Evolutionary conservation across 345 rosid species (phyloP), one percentile per base, ranked within the genome.

Genomic region (Heritiera littoralis): DNA sequence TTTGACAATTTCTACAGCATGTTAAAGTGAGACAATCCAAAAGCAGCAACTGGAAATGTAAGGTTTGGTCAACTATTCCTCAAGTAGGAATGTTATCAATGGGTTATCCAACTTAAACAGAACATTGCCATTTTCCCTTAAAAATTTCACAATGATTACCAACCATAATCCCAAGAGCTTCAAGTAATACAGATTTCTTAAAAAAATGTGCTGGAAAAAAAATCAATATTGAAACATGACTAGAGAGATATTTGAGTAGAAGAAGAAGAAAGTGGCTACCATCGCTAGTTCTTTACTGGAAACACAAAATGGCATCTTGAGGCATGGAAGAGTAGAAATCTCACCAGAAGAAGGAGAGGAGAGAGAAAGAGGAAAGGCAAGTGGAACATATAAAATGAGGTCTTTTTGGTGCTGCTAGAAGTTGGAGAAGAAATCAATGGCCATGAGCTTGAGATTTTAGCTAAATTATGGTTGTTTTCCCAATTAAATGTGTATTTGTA

Each of bases 11-110:
- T 66, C 30, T 41, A 41, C 14, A 1, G 60, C 45, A 51, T 71
- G 54, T 54, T 54, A 72, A 72, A 72, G 9, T 18, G 49, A 52
- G 75, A 46, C 60, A 72, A 54, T 52, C 32, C 28, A 32, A 35
- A 72, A 18, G 43, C 46, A 15, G 23, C 10, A 48, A 35, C 35
- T 54, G 4, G 9, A n/a, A 72, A 17, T 72, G 61, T 72, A 45
- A 1, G 9, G 45, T 72, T 52, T 54, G 46, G 45, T 56, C 58
- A 30, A 32, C 61, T 72, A 72, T 72, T 48, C 64, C 58, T 2
- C 6, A 49, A 48, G 49, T 49, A 23, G 58, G 35, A 32, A 69
- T 70, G 7, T 69, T 69, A 2, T 28, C 5, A 2, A 0, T 23
- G 20, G 41, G 43, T 13, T 70, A 14, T 23, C 40, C 11, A 28